Evolutionary conservation across 2,329 filamentous ascomycete genomes (phyloP).

Genomic region (Diplodia mutila): DNA sequence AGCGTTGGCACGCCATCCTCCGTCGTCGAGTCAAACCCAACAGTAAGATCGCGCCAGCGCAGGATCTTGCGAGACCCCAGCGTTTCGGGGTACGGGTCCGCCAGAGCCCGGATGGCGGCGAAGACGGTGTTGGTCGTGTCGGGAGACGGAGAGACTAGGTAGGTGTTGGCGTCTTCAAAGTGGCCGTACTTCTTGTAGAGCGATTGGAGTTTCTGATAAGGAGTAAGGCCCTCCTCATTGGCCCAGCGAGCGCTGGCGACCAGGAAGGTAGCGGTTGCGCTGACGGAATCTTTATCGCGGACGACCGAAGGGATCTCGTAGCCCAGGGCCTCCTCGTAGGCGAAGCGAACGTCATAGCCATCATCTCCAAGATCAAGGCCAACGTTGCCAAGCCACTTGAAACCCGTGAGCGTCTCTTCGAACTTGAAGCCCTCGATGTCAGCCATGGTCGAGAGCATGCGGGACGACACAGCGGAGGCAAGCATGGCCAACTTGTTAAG

Average conservation of each 20-base stretch:
- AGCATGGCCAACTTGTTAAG: conserved; percentile 57
- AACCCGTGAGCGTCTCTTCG: conserved; percentile 66
- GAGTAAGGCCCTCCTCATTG: conserved; percentile 56
- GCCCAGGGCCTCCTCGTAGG: conserved; percentile 68
- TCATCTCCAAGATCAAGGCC: conserved; percentile 55
- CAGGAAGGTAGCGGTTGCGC: conserved; percentile 63
- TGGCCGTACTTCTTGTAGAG: conserved; percentile 62
- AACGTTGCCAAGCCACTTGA: conserved; percentile 70
- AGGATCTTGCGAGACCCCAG: conserved; percentile 58
- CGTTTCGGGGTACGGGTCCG: conserved; percentile 45
- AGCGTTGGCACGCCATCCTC: conserved; percentile 57
- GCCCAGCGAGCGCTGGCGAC: conserved; percentile 58
- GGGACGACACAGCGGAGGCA: conserved; percentile 65
- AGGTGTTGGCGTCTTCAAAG: conserved; percentile 67
- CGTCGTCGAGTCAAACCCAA: conserved; percentile 62
- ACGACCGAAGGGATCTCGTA: conserved; percentile 68
- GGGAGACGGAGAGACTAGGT: conserved; percentile 62
- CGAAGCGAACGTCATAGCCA: conserved; percentile 59
- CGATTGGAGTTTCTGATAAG: conserved; percentile 59
- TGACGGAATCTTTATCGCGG: conserved; percentile 68
- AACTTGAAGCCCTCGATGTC: conserved; percentile 59
- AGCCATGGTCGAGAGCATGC: conserved; percentile 65
- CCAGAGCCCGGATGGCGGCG: conserved; percentile 54
- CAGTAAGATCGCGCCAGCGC: conserved; percentile 65
- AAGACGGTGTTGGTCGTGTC: conserved; percentile 59